Conservation (phyloP, 371 early-diverging fungal species). For the Apophysomyces elegans region DNA sequence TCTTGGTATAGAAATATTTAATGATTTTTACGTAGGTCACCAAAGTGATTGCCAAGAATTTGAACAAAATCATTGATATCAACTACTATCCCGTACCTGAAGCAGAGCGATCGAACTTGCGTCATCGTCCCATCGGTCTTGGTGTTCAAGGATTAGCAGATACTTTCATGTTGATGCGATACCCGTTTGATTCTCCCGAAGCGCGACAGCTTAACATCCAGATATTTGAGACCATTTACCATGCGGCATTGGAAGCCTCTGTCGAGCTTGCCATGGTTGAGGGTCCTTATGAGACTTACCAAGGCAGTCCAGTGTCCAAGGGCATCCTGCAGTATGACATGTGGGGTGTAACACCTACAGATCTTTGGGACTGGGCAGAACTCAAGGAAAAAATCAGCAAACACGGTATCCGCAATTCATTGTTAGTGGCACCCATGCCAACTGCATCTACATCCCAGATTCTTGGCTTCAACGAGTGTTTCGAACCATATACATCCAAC, state of each 20-base stretch:
- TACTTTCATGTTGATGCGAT: conserved; percentile 91
- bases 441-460: conserved; percentile 99
- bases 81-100: conserved; percentile 97
- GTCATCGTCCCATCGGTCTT: conserved; percentile 96
- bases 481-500: conserved; percentile 96
- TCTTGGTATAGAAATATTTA: neutral
- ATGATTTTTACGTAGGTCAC: conserved; percentile 47
- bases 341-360: conserved; percentile 83
- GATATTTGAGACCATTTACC: conserved; percentile 99
- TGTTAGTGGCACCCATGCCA: conserved; percentile 98
- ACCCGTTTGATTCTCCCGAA: conserved; percentile 93
- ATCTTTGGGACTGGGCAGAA: conserved; percentile 89
- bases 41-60: conserved; percentile 87
- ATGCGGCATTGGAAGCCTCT: conserved; percentile 94
- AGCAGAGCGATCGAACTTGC: conserved; percentile 86
- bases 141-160: conserved; percentile 99
- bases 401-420: conserved; percentile 94
- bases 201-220: conserved; percentile 87
- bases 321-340: conserved; percentile 96
- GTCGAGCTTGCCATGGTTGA: conserved; percentile 83
- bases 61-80: conserved; percentile 97
- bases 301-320: conserved; percentile 89
- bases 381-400: conserved; percentile 83
- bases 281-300: conserved; percentile 92
- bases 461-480: conserved; percentile 98